Evolutionary conservation across 805 yeast species (phyloP).

Genomic region (Kuraishia capsulata): DNA sequence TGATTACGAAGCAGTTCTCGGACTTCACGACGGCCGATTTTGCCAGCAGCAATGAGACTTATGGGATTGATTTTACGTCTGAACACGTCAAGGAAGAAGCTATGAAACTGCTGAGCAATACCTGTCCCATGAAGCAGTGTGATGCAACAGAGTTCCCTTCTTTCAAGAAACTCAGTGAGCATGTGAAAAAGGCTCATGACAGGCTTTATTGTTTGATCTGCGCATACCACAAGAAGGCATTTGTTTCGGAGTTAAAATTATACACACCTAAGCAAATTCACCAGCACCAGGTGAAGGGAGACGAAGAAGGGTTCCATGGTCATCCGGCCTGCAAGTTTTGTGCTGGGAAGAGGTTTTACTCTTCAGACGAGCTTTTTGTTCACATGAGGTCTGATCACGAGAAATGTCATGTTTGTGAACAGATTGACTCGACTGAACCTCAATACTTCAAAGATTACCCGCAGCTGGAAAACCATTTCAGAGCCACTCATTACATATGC

Average conservation of each 20-base stretch:
- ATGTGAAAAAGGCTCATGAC: slow-evolving; percentile 56
- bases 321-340: slow-evolving; percentile 89
- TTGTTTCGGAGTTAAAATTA: slow-evolving; percentile 59
- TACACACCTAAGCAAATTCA: slow-evolving; percentile 55
- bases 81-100: slow-evolving; percentile 37
- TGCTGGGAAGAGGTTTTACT: slow-evolving; percentile 63
- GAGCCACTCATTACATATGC: slow-evolving; percentile 67
- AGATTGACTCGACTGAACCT: slow-evolving; percentile 48
- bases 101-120: slow-evolving; percentile 38
- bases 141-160: slow-evolving; percentile 21
- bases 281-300: slow-evolving; percentile 68
- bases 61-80: slow-evolving; percentile 54
- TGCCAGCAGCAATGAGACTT: slow-evolving; percentile 29
- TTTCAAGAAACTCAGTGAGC: slow-evolving; percentile 56
- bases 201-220: slow-evolving; percentile 69
- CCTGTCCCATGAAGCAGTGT: slow-evolving; percentile 42
- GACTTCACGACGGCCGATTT: slow-evolving; percentile 26
- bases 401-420: slow-evolving; percentile 84
- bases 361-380: slow-evolving; percentile 74
- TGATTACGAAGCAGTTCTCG: slow-evolving; percentile 23
- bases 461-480: slow-evolving; percentile 67
- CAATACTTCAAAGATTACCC: slow-evolving; percentile 75
- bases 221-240: slow-evolving; percentile 65
- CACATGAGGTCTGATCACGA: slow-evolving; percentile 85
- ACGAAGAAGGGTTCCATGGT: slow-evolving; percentile 70